A percentile compares a stretch with the other conserved stretches of the same genome.
Evolutionary conservation across 345 rosid genomes (phyloP).

Genomic region (Salix dunnii): DNA sequence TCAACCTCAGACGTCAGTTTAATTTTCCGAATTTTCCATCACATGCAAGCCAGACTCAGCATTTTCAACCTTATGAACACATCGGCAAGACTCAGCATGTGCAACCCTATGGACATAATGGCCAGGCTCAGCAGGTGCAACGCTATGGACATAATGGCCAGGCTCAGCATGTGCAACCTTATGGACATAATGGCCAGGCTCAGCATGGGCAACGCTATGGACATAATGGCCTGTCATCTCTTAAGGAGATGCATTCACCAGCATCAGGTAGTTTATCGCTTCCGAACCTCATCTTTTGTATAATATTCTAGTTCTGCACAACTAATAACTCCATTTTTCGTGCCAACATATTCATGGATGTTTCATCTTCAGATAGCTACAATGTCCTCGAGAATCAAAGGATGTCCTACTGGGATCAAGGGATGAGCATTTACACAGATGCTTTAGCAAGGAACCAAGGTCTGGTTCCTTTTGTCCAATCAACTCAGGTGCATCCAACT

Average conservation of each 20-base stretch:
- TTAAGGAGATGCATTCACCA: constrained; percentile 15
- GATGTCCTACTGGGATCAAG: constrained; percentile 8
- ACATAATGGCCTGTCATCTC: neutral
- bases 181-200: neutral
- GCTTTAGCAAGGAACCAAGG: constrained; percentile 7
- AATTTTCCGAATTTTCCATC: neutral
- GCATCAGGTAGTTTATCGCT: constrained; percentile 18
- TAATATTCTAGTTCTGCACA: neutral
- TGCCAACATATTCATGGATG: constrained; percentile 26
- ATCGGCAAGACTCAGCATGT: constrained; percentile 1
- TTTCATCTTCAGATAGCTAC: constrained; percentile 17
- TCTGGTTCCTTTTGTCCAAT: neutral
- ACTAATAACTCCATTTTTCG: constrained; percentile 12
- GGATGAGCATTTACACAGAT: neutral
- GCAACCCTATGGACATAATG: neutral
- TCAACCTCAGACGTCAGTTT: neutral
- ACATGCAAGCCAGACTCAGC: neutral
- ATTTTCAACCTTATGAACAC: neutral
- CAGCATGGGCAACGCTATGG: constrained; percentile 4
- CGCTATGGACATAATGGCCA: neutral
- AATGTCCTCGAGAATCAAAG: neutral
- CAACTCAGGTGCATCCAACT: neutral
- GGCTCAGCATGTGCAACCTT: constrained; percentile 2
- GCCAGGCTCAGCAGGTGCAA: constrained; percentile 1
- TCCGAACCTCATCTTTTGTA: neutral